Base-by-base conservation (phyloP, 768 basidiomycete species). In the Terana coerulea region DNA sequence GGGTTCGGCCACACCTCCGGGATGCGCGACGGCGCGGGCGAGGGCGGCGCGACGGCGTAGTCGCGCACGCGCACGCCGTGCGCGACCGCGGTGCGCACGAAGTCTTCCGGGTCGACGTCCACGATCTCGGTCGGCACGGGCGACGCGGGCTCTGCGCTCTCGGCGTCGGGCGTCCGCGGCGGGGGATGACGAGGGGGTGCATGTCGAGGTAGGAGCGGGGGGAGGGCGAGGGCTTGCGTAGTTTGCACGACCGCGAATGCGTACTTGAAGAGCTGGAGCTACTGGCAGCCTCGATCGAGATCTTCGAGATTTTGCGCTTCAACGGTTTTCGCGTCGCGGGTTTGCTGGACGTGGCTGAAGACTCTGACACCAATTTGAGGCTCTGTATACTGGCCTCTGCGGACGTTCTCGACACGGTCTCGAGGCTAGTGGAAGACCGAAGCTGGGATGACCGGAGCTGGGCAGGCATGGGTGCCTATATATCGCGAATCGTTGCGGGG, bases 21-120 rank as follows among this genome's bases (percentile, higher is more conserved):
- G 0, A 52, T 58, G 11, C 54, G 56, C 19, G 37, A 34, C 31
- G 52, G 44, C 6, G 17, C 25, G 17, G 28, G 35, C 1, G 39
- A 25, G 19, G 47, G 45, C 3, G 42, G 50, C 49, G 64, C 65
- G 54, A 61, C 37, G 3, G 61, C 63, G 47, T 58, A 69, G 56
- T 69, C 68, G 40, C 67, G 65, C 25, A 68, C 67, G 51, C 68
- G 68, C 31, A 68, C 61, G 12, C 67, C 67, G n/a, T 51, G 51
- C 0, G 49, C 53, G 19, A 51, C 50, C 12, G 63, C 57, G 3
- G 36, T 42, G 33, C 53, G 56, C 39, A 58, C 40, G 41, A 48
- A 40, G 19, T 55, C 58, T 17, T 47, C 31, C 30, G 49, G 35
- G 41, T 64, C 65, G 9, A 59, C 54, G 26, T 59, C 59, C 45